Evolutionary conservation across 1,284 basidiomycete species (phyloP).

Genomic region (Termitomyces sp.): DNA sequence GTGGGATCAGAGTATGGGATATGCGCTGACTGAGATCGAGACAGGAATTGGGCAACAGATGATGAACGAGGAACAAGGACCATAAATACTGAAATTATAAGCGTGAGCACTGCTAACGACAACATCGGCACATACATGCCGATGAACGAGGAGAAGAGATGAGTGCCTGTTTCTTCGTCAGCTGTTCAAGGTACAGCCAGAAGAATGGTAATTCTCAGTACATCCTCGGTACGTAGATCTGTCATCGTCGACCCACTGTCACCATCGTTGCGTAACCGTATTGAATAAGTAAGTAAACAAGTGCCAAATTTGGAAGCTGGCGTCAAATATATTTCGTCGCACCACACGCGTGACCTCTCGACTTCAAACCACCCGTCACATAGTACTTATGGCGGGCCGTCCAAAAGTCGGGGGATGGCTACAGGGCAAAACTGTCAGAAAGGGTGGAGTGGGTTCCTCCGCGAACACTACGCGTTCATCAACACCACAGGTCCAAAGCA

Average conservation of each 20-base stretch:
- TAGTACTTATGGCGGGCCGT: conserved; percentile 28
- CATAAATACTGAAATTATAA: conserved; percentile 6
- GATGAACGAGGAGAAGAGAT: not conserved
- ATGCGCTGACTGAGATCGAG: not conserved
- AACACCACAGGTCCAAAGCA: conserved; percentile 67
- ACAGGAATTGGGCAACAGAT: not conserved
- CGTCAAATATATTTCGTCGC: too few species aligned
- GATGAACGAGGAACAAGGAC: conserved; percentile 1
- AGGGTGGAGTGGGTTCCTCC: conserved; percentile 43
- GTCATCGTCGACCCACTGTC: conserved; percentile 5
- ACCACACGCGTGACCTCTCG: not conserved
- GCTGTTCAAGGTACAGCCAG: not conserved
- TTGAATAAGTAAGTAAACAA: too few species aligned
- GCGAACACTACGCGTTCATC: conserved; percentile 52
- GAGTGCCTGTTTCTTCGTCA: not conserved
- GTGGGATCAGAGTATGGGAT: not conserved
- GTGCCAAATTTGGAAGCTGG: too few species aligned
- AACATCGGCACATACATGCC: conserved; percentile 6
- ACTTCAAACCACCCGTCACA: not conserved
- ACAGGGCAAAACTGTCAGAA: conserved; percentile 67
- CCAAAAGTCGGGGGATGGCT: conserved; percentile 48
- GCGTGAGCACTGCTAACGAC: conserved; percentile 4
- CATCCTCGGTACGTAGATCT: not conserved
- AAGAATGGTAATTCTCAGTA: not conserved
- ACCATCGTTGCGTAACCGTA: not conserved